These are phyloP conservation scores for Anacardium occidentale DNA, from an alignment of 345 rosid species.

Conservation along the genomic window DNA sequence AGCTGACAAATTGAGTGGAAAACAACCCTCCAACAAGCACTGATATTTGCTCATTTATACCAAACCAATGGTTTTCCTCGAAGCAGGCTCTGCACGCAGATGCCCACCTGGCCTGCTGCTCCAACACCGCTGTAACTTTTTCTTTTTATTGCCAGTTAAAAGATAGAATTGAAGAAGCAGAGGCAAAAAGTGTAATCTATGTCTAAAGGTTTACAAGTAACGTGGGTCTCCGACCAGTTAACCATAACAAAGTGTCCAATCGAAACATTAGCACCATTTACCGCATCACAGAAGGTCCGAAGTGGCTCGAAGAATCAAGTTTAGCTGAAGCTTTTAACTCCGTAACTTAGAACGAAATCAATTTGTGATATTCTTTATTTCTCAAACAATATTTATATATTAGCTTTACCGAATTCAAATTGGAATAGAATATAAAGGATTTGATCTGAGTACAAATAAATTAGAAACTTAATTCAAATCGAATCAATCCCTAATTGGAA, in stretches of 20 bases:
- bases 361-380: no score
- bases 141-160: not conserved
- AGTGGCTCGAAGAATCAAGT: no score
- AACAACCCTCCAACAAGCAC: not conserved
- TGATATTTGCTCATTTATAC: not conserved
- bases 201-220: not conserved
- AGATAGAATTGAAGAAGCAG: not conserved
- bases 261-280: not conserved
- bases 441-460: no score
- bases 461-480: no score
- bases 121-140: not conserved
- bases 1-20: constrained; percentile 3
- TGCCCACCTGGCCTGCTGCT: not conserved
- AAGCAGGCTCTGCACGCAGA: not conserved
- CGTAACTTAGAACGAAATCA: no score
- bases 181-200: not conserved
- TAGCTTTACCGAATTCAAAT: no score
- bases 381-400: no score
- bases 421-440: no score
- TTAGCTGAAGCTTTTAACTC: no score
- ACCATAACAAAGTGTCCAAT: not conserved
- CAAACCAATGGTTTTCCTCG: not conserved
- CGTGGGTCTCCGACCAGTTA: not conserved
- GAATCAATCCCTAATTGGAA: no score
- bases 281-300: not conserved